Percentiles rank a stretch among this genome's conserved stretches.
Evolutionary conservation across 441 rosid species (phyloP).

Genomic region (Metrosideros polymorpha): DNA sequence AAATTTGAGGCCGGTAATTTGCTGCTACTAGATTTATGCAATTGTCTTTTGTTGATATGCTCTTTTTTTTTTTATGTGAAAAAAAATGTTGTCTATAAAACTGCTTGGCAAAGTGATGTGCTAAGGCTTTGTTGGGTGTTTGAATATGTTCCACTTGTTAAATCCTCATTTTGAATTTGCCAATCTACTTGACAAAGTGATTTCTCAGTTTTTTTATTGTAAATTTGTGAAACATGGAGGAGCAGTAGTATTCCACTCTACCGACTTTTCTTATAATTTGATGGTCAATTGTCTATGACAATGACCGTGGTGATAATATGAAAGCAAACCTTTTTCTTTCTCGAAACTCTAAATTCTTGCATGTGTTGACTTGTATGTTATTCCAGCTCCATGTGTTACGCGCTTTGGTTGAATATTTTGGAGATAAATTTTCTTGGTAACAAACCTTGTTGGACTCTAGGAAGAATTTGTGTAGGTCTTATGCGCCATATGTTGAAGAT

Average conservation of each 20-base stretch:
- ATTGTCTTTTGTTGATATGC: not conserved
- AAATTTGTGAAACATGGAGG: not conserved
- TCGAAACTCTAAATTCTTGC: not conserved
- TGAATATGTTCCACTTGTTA: not conserved
- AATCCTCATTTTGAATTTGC: not conserved
- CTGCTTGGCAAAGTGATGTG: not conserved
- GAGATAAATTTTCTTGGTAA: not conserved
- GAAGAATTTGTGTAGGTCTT: not conserved
- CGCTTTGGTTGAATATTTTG: not conserved
- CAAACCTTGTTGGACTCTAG: not conserved
- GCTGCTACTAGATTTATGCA: not conserved
- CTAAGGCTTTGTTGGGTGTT: not conserved
- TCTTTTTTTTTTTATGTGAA: not conserved
- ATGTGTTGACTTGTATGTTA: not conserved
- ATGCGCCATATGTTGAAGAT: not conserved
- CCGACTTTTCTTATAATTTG: not conserved
- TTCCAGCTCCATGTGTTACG: not conserved
- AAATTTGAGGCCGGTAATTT: conserved; percentile 71
- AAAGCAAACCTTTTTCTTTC: not conserved
- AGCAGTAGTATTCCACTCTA: not conserved
- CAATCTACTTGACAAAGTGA: not conserved
- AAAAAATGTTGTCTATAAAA: not conserved
- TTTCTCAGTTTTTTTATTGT: not conserved
- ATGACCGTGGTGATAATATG: not conserved
- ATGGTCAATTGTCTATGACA: not conserved